These are phyloP conservation scores for Hepatocystis sp. DNA, from an alignment of 169 alveolate species.

Conservation along the genomic window DNA sequence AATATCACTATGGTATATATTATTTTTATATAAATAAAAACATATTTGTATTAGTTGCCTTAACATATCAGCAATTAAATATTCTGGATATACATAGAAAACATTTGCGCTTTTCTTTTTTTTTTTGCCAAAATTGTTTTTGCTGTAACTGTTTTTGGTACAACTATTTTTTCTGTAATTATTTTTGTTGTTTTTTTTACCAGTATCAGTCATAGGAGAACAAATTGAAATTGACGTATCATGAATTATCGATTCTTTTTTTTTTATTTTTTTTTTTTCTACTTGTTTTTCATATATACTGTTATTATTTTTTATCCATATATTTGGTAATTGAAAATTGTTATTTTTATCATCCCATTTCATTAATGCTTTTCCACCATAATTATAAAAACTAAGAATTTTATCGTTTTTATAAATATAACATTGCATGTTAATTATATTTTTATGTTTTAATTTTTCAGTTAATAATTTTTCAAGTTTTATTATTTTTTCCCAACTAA, in stretches of 20 bases:
- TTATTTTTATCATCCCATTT: constrained; percentile 22
- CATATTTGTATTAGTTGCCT: constrained; percentile 40
- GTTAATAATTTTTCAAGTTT: constrained; percentile 39
- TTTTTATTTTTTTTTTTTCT: background rate
- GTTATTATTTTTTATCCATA: background rate
- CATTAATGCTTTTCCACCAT: constrained; percentile 49
- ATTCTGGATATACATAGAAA: constrained; percentile 39
- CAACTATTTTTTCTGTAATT: background rate
- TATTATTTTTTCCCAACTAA: constrained; percentile 28
- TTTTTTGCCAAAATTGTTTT: background rate
- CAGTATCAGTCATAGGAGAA: no score
- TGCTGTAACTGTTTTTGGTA: background rate
- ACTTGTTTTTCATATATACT: background rate
- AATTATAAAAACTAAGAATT: constrained; percentile 15
- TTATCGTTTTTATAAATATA: background rate
- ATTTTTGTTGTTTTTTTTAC: background rate
- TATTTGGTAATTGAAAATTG: constrained; percentile 12
- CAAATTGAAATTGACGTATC: no score
- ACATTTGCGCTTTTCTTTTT: background rate
- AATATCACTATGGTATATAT: constrained; percentile 45
- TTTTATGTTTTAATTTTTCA: constrained; percentile 16
- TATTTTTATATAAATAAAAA: constrained; percentile 6
- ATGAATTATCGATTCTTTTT: no score
- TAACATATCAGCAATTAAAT: constrained; percentile 51
- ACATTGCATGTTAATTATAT: constrained; percentile 16